Percentiles rank a stretch among this genome's conserved stretches.
These are phyloP conservation scores for Chenopodium formosanum DNA, from an alignment of 148 eudicot species.

Conservation along the genomic window DNA sequence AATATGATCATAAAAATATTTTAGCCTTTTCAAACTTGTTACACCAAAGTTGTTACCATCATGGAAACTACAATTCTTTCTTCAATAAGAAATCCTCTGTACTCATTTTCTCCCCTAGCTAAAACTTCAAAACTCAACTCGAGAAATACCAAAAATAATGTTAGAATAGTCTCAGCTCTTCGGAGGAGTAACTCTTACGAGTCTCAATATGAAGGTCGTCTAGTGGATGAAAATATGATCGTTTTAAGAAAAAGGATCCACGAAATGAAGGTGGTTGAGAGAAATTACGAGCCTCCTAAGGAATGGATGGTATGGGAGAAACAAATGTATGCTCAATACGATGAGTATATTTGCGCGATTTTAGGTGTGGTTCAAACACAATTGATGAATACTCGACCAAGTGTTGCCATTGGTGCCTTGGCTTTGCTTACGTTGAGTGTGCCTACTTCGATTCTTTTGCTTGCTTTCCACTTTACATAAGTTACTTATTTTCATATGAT, in stretches of 20 bases:
- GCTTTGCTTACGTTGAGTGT: conserved; percentile 34
- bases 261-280: conserved; percentile 45
- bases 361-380: conserved; percentile 39
- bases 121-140: not conserved
- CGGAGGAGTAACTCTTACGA: conserved; percentile 34
- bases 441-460: conserved; percentile 35
- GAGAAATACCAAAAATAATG: conserved; percentile 4
- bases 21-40: not conserved
- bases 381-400: conserved; percentile 43
- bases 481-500: not conserved
- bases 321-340: conserved; percentile 35
- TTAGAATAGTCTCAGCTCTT: conserved; percentile 14
- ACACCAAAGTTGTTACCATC: not conserved
- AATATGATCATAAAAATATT: not conserved
- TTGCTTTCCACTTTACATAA: conserved; percentile 22
- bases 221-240: conserved; percentile 48
- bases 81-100: not conserved
- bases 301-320: conserved; percentile 65
- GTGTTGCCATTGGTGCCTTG: conserved; percentile 40
- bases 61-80: conserved; percentile 11
- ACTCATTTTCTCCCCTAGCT: conserved; percentile 9
- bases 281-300: conserved; percentile 38
- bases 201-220: conserved; percentile 25
- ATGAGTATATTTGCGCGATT: conserved; percentile 34
- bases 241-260: conserved; percentile 45